phyloP scores from a whole-genome alignment of 1,284 basidiomycete species.

The Phlebopus sp. region DNA sequence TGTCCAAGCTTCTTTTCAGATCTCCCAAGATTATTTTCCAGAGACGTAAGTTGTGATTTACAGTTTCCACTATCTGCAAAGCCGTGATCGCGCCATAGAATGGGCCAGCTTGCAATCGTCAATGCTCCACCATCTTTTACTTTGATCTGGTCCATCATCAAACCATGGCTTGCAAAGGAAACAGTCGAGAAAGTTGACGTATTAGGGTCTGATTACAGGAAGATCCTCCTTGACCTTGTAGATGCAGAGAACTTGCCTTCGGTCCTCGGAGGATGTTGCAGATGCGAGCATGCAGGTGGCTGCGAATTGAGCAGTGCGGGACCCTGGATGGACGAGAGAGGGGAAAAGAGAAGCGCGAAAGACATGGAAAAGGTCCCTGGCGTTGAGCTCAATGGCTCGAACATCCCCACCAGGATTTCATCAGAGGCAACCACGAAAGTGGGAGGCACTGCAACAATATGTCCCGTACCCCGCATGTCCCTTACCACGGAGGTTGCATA shows the following conservation, averaged over 20 bases:
- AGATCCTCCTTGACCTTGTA: conserved; percentile 52
- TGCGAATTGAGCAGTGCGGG: conserved; percentile 62
- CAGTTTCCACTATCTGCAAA: neutral
- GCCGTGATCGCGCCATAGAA: conserved; percentile 36
- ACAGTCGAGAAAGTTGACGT: conserved; percentile 65
- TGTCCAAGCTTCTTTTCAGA: conserved; percentile 57
- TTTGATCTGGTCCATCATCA: conserved; percentile 64
- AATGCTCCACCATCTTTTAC: conserved; percentile 72
- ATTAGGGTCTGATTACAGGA: conserved; percentile 55
- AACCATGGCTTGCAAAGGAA: conserved; percentile 69
- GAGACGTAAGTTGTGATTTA: conserved; percentile 52
- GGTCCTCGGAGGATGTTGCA: conserved; percentile 49
- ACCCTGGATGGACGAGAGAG: conserved; percentile 64
- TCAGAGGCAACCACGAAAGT: conserved; percentile 3
- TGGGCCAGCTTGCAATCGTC: conserved; percentile 66
- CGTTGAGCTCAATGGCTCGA: conserved; percentile 1
- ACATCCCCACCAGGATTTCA: conserved; percentile 1
- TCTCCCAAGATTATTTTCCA: conserved; percentile 74
- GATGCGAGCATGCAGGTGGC: conserved; percentile 51
- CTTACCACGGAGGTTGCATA: neutral
- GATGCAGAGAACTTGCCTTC: conserved; percentile 51
- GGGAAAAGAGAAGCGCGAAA: conserved; percentile 33
- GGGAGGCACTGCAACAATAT: too few species aligned
- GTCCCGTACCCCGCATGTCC: too few species aligned
- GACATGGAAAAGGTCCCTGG: neutral